These are phyloP conservation scores for Trebouxia gelatinosa DNA, from an alignment of 163 green algal species.

Conservation along the genomic window DNA sequence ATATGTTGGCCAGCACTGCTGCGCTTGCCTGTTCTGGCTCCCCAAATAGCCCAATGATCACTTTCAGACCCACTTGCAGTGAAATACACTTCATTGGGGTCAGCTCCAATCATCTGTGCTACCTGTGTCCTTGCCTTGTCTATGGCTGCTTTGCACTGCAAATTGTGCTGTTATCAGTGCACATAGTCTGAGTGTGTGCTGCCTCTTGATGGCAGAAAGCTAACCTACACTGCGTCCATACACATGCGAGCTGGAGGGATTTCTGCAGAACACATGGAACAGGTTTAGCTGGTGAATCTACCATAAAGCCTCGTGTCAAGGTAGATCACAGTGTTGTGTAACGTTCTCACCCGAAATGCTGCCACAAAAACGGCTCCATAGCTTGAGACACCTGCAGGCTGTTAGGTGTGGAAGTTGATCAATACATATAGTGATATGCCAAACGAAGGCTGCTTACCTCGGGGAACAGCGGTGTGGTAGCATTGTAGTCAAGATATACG, in stretches of 20 bases:
- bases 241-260: slow-evolving; percentile 67
- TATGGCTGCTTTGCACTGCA: slow-evolving; percentile 47
- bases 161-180: neutral
- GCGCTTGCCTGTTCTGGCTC: slow-evolving; percentile 44
- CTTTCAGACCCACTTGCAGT: slow-evolving; percentile 80
- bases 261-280: slow-evolving; percentile 44
- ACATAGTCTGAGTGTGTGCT: neutral
- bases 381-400: slow-evolving; percentile 62
- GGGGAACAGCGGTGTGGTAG: slow-evolving; percentile 71
- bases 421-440: too few species aligned
- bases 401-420: too few species aligned
- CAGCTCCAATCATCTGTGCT: slow-evolving; percentile 56
- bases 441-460: neutral
- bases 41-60: slow-evolving; percentile 81
- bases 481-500: slow-evolving; percentile 81
- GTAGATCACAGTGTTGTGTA: neutral
- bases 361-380: slow-evolving; percentile 69
- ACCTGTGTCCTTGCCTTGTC: slow-evolving; percentile 52
- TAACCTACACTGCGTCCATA: slow-evolving; percentile 54
- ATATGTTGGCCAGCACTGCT: too few species aligned
- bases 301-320: neutral
- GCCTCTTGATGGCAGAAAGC: neutral
- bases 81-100: slow-evolving; percentile 51
- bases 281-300: too few species aligned
- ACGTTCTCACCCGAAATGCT: slow-evolving; percentile 51